A percentile compares a stretch with the other conserved stretches of the same genome.
Evolutionary conservation across 208 protist species (phyloP).

Genomic region (Strigomonas culicis): DNA sequence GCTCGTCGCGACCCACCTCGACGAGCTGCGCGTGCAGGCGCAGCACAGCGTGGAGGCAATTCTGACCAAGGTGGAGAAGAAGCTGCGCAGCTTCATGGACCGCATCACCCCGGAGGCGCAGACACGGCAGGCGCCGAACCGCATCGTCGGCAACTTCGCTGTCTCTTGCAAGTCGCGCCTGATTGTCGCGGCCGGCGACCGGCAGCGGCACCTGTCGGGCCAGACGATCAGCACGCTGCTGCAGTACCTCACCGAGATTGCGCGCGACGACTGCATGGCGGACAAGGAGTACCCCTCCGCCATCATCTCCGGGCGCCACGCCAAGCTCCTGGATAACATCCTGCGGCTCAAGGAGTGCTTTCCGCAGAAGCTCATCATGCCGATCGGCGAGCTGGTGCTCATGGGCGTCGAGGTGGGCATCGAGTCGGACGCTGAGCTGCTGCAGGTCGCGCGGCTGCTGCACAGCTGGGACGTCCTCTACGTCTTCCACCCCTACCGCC

Average conservation of each 20-base stretch:
- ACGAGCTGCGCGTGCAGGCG: slow-evolving; percentile 80
- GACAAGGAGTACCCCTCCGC: slow-evolving; percentile 67
- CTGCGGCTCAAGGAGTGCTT: slow-evolving; percentile 46
- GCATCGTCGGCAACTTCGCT: slow-evolving; percentile 73
- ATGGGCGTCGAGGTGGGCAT: slow-evolving; percentile 65
- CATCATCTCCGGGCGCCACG: slow-evolving; percentile 71
- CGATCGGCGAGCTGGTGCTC: slow-evolving; percentile 64
- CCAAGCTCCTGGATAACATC: slow-evolving; percentile 55
- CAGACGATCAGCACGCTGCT: slow-evolving; percentile 69
- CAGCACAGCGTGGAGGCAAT: slow-evolving; percentile 87
- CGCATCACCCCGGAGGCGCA: slow-evolving; percentile 20
- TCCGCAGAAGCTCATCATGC: slow-evolving; percentile 75
- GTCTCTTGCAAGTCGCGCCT: slow-evolving; percentile 82
- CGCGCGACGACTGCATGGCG: slow-evolving; percentile 56
- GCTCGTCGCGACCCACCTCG: slow-evolving; percentile 85
- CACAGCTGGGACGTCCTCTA: slow-evolving; percentile 88
- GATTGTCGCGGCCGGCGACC: slow-evolving; percentile 63
- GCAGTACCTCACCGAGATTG: slow-evolving; percentile 51
- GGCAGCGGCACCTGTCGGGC: slow-evolving; percentile 46
- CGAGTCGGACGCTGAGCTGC: slow-evolving; percentile 65
- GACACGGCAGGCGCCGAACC: not conserved
- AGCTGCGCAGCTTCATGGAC: slow-evolving; percentile 61
- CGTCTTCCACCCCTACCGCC: slow-evolving; percentile 54
- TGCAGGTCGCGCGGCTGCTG: slow-evolving; percentile 75
- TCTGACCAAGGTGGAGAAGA: slow-evolving; percentile 70